phyloP scores from a whole-genome alignment of 495 filamentous ascomycete species.

The Schizothecium vesticola region DNA sequence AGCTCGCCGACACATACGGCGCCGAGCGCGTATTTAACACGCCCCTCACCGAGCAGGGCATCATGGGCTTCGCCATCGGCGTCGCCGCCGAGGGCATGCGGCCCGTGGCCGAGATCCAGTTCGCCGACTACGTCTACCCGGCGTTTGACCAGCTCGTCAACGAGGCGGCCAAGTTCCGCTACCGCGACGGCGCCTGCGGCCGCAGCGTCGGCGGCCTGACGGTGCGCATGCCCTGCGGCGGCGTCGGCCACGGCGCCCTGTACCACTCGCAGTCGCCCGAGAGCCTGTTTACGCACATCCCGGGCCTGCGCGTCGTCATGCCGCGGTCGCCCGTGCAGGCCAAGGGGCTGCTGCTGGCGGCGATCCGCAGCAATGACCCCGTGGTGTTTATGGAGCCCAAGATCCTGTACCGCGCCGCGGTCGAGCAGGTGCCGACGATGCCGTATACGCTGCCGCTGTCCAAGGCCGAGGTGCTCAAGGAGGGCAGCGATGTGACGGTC shows the following conservation, averaged over 20 bases:
- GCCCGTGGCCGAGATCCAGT: conserved; percentile 94
- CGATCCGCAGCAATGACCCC: conserved; percentile 79
- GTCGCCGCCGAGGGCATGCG: conserved; percentile 87
- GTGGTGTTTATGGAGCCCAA: conserved; percentile 98
- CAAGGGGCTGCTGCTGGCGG: conserved; percentile 81
- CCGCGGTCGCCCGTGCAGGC: conserved; percentile 87
- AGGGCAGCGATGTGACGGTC: conserved; percentile 78
- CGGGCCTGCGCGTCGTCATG: conserved; percentile 84
- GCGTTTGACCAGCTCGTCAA: conserved; percentile 98
- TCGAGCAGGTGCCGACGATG: conserved; percentile 85
- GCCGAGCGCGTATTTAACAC: conserved; percentile 93
- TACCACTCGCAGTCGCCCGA: conserved; percentile 96
- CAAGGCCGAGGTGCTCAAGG: conserved; percentile 82
- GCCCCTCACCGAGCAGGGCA: conserved; percentile 88
- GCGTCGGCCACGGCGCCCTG: conserved; percentile 91
- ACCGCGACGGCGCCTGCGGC: conserved; percentile 70
- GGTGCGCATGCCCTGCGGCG: conserved; percentile 89
- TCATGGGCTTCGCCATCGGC: conserved; percentile 90
- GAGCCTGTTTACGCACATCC: conserved; percentile 85
- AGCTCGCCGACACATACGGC: conserved; percentile 80
- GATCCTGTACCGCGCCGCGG: conserved; percentile 86
- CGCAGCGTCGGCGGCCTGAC: conserved; percentile 73
- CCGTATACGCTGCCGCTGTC: conserved; percentile 80
- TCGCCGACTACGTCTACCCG: conserved; percentile 95
- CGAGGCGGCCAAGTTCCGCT: conserved; percentile 90